Percentiles rank a stretch among this genome's conserved stretches.
Evolutionary conservation across 129 eudicot genomes (phyloP).

Genomic region (Dittrichia graveolens): DNA sequence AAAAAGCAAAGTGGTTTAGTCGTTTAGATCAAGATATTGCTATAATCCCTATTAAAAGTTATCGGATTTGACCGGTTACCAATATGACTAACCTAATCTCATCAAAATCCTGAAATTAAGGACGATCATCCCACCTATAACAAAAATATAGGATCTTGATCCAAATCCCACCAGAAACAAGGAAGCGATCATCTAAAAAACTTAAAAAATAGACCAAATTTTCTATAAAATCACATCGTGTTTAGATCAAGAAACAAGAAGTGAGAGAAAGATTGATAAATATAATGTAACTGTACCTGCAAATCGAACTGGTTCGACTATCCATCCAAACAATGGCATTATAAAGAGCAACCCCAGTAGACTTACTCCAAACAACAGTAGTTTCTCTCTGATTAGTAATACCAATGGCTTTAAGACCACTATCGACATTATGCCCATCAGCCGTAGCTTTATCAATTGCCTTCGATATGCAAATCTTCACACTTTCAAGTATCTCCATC

Average conservation of each 20-base stretch:
- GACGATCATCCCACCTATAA: background rate
- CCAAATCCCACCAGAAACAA: background rate
- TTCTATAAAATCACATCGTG: background rate
- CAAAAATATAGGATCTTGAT: background rate
- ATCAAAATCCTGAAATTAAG: background rate
- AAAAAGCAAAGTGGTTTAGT: slow-evolving; percentile 10
- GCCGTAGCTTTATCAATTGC: slow-evolving; percentile 85
- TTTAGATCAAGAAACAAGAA: slow-evolving; percentile 3
- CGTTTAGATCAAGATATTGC: background rate
- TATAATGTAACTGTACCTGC: slow-evolving; percentile 59
- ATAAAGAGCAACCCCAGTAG: slow-evolving; percentile 76
- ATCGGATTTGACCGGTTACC: background rate
- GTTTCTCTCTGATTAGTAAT: slow-evolving; percentile 97
- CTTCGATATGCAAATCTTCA: slow-evolving; percentile 70
- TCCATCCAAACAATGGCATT: slow-evolving; percentile 99
- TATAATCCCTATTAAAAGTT: background rate
- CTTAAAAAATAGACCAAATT: background rate
- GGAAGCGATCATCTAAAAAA: background rate
- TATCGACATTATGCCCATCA: slow-evolving; percentile 72
- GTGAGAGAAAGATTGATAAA: background rate
- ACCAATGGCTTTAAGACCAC: slow-evolving; percentile 82
- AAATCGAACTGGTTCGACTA: slow-evolving; percentile 78
- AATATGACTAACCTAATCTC: background rate
- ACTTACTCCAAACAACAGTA: slow-evolving; percentile 92
- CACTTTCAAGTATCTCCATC: slow-evolving; percentile 88